Percentiles rank a stretch among this genome's conserved stretches.
phyloP scores from a whole-genome alignment of 78 protist species.

The Protostelium mycophagum region DNA sequence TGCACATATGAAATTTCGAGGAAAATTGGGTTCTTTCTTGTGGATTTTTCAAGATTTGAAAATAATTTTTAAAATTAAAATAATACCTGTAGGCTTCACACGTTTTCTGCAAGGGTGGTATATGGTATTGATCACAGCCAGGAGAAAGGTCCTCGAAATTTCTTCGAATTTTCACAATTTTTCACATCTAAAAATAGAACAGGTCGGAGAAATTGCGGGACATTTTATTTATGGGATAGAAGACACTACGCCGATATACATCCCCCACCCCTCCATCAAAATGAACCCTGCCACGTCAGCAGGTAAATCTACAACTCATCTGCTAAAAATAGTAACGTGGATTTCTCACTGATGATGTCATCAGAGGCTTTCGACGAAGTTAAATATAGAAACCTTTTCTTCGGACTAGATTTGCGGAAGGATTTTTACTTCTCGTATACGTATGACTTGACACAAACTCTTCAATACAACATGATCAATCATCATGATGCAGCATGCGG shows the following conservation, averaged over 20 bases:
- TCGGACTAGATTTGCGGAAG: slow-evolving; percentile 61
- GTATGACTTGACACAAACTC: slow-evolving; percentile 84
- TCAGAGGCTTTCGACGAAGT: slow-evolving; percentile 37
- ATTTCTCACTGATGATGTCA: neutral
- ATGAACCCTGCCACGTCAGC: neutral
- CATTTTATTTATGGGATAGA: slow-evolving; percentile 76
- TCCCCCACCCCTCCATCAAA: slow-evolving; percentile 39
- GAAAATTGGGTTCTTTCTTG: too few species aligned
- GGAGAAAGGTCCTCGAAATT: slow-evolving; percentile 15
- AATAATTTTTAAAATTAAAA: too few species aligned
- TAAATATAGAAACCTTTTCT: slow-evolving; percentile 55
- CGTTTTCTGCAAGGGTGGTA: slow-evolving; percentile 85
- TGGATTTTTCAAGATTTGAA: too few species aligned
- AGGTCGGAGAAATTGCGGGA: slow-evolving; percentile 80
- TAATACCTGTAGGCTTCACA: slow-evolving; percentile 82
- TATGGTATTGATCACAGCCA: slow-evolving; percentile 74
- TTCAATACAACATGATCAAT: slow-evolving; percentile 69
- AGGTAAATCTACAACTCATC: neutral
- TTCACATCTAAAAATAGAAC: neutral
- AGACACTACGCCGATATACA: slow-evolving; percentile 37
- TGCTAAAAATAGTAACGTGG: neutral
- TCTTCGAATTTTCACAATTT: too few species aligned
- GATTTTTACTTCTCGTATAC: slow-evolving; percentile 88
- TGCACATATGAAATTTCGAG: too few species aligned
- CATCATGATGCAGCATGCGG: slow-evolving; percentile 29